Percentiles rank a stretch among this genome's conserved stretches.
These are phyloP conservation scores for Blastobotrys ciferrii DNA, from an alignment of 1,139 yeast species.

Conservation along the genomic window DNA sequence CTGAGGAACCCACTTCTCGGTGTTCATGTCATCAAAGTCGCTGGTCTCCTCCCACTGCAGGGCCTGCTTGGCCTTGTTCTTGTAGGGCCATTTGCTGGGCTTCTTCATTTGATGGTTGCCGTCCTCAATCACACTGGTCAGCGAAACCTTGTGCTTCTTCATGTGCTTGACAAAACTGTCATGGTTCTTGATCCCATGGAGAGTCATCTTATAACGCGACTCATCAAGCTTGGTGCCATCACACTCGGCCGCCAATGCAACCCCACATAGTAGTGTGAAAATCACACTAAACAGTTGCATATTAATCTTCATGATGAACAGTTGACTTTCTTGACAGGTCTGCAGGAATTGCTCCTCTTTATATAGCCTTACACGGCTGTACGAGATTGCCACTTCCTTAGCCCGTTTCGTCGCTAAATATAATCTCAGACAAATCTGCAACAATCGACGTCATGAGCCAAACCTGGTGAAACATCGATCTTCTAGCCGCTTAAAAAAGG, in stretches of 20 bases:
- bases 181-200: background rate
- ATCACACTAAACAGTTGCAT: too few species aligned
- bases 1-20: conserved; percentile 15
- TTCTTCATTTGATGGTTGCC: conserved; percentile 13
- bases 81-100: conserved; percentile 1
- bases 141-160: conserved; percentile 12
- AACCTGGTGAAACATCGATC: too few species aligned
- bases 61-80: conserved; percentile 10
- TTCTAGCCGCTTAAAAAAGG: too few species aligned
- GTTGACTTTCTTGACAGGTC: too few species aligned
- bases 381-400: too few species aligned
- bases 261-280: background rate
- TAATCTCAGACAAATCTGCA: too few species aligned
- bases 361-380: too few species aligned
- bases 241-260: conserved; percentile 6
- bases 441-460: too few species aligned
- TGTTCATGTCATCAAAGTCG: conserved; percentile 13
- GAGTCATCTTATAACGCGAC: background rate
- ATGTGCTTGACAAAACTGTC: conserved; percentile 9
- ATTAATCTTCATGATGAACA: too few species aligned
- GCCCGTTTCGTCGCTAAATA: too few species aligned
- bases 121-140: conserved; percentile 13
- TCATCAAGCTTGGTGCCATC: conserved; percentile 8
- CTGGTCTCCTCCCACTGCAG: conserved; percentile 11
- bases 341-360: too few species aligned